These are phyloP conservation scores for Diaporthe longicolla DNA, from an alignment of 2,329 filamentous ascomycete genomes.

Conservation along the genomic window DNA sequence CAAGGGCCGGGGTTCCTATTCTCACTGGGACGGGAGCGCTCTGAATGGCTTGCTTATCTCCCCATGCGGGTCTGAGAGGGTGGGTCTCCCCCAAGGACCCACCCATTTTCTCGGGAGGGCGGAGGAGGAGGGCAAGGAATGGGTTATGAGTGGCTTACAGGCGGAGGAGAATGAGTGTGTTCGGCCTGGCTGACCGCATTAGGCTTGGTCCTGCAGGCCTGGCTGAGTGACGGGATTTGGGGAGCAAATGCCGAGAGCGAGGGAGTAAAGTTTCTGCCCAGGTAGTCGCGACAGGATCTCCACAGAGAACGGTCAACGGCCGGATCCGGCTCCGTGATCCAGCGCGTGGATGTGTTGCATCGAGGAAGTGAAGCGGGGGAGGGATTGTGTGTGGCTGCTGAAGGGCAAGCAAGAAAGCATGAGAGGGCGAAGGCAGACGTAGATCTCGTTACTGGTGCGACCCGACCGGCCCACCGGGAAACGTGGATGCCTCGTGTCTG, in stretches of 20 bases:
- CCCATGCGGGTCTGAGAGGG: slow-evolving; percentile 9
- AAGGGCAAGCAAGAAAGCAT: background rate
- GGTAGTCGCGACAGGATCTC: slow-evolving; percentile 2
- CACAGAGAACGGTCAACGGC: slow-evolving; percentile 1
- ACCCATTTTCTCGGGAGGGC: background rate
- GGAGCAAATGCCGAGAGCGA: slow-evolving; percentile 29
- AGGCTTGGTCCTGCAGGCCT: slow-evolving; percentile 15
- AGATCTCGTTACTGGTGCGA: slow-evolving; percentile 9
- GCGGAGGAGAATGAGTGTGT: background rate
- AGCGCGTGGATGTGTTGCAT: slow-evolving; percentile 11
- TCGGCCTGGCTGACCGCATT: slow-evolving; percentile 29
- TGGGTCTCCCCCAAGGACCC: background rate
- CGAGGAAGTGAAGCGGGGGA: background rate
- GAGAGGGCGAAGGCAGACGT: background rate
- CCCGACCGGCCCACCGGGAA: slow-evolving; percentile 7
- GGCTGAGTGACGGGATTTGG: slow-evolving; percentile 22
- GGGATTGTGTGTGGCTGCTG: background rate
- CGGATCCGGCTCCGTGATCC: slow-evolving; percentile 26
- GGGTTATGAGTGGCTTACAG: slow-evolving; percentile 1
- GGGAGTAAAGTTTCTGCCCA: background rate
- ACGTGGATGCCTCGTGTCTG: slow-evolving; percentile 34
- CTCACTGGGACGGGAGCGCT: background rate
- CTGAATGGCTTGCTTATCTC: slow-evolving; percentile 9
- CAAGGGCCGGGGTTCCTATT: background rate
- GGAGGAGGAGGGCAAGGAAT: background rate